Evolutionary conservation across 2,329 filamentous ascomycete species (phyloP), one percentile per base, ranked within the genome.

Genomic region (Mycogone perniciosa): DNA sequence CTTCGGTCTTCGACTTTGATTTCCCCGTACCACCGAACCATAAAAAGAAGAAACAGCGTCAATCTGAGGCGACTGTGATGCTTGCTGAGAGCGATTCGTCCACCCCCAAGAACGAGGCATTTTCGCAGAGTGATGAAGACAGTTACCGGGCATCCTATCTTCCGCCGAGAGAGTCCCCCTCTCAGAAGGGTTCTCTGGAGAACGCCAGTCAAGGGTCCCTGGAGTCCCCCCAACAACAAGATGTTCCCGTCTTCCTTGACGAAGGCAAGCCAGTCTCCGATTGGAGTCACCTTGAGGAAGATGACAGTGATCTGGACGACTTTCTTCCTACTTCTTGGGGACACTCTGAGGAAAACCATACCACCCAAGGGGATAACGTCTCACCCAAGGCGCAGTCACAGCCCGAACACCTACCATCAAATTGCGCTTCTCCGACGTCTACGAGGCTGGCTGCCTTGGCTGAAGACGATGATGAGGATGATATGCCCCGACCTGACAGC

Each of bases 401-500:
- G 20, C 35, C 35, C 20, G 35, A 44, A 26, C 48, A 50, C 33
- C 11, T 13, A 11, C 48, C 44, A 34, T 29, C 35, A 7, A 42
- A 45, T 11, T 29, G 20, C 42, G 26, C 26, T 30, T 30, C 42
- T 5, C 31, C 46, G 13, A 33, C 40, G 8, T 48, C 44, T 38
- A 20, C 46, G 5, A 46, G 45, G 35, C 48, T 54, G 9, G 37
- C 44, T n/a, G 47, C 39, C 7, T 37, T 54, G 11, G 33, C 48
- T 5, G 40, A 56, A 38, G 56, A 52, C 8, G 63, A 59, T 13
- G 10, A n/a, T 6, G 53, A 58, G 7, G 60, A 20, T 20, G 20
- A 61, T n/a, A 46, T 72, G 5, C 68, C 71, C 5, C 64, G 71
- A 26, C 71, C 73, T 3, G 72, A 76, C 46, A 71, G 68, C 51